Evolutionary conservation across 495 filamentous ascomycete species (phyloP), one percentile per base, ranked within the genome.

Genomic region (Penicillium atrosanguineum): DNA sequence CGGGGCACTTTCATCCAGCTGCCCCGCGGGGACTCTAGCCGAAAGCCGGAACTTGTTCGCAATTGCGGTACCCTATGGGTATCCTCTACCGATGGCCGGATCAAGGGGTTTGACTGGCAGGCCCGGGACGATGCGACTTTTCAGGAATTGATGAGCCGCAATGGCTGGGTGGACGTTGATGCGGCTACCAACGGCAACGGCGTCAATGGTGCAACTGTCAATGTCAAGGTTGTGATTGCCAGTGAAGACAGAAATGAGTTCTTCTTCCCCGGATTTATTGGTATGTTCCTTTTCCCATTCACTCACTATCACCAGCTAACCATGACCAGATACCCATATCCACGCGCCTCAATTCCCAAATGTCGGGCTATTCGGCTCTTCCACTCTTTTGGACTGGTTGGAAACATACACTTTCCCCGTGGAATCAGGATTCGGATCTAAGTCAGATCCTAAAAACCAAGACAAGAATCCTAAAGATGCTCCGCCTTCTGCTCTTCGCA

Each of bases 281-380:
- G 89, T 91, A 55, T 45, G 62, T 61, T 15, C 42, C 9, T 31
- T 21, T 19, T 44, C 28, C 44, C 51, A 16, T 19, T 40, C 46
- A 3, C 31, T 39, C 25, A 29, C 19, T 18, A 31, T 34, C 20
- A 36, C 60, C 41, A 67, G 47, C 41, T 57, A 21, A 46, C 37
- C 12, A 6, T 23, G 16, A 9, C 52, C n/a, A 90, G 92, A 97
- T 69, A 95, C 93, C 14, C 93, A 97, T 69, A 87, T 95, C 56
- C 93, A 97, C 69, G 93, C 93, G 42, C 82, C 90, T 0, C 93
- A 97, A 75, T 94, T 95, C 64, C 91, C 93, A 50, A 97, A 97
- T 61, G 77, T 82, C 7, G 93, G 93, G 46, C 84, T 97, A 60
- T 97, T 97, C 64, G 93, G 93, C 65, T 88, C 87, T 44, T 84